Percentiles rank a stretch among this genome's conserved stretches.
These are phyloP conservation scores for Stephanodiscus triporus DNA, from an alignment of 108 stramenopile species.

Conservation along the genomic window DNA sequence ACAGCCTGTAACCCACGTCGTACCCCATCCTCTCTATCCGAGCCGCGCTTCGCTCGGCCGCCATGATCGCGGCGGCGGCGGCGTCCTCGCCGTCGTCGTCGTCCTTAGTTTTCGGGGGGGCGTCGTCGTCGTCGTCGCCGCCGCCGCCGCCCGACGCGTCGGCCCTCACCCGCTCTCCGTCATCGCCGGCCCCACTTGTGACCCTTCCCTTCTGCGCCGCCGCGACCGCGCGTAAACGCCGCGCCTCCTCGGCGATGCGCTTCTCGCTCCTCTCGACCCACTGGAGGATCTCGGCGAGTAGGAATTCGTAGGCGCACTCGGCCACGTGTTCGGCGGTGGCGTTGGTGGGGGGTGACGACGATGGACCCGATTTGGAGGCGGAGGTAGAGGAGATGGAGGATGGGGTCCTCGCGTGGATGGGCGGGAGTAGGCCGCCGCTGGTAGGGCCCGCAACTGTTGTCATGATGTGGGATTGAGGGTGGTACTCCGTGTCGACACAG, in stretches of 20 bases:
- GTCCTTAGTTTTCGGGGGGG: not conserved
- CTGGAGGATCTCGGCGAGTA: constrained; percentile 70
- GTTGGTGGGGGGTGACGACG: constrained; percentile 24
- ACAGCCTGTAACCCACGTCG: constrained; percentile 87
- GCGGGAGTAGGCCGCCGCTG: too few species aligned
- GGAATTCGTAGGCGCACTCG: constrained; percentile 77
- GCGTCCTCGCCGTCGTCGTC: constrained; percentile 1
- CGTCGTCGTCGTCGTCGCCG: not conserved
- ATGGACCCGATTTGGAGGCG: constrained; percentile 17
- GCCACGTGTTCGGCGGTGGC: constrained; percentile 60
- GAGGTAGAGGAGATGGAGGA: constrained; percentile 17
- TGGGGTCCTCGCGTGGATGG: constrained; percentile 11
- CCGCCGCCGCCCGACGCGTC: too few species aligned
- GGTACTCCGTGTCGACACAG: too few species aligned
- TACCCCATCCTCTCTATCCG: constrained; percentile 94
- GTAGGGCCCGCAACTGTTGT: constrained; percentile 4
- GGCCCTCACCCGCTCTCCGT: not conserved
- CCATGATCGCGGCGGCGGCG: constrained; percentile 45
- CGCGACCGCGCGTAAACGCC: constrained; percentile 20
- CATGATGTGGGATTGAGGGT: too few species aligned
- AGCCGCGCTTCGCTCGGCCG: constrained; percentile 79
- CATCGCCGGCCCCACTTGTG: constrained; percentile 12
- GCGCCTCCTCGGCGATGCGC: constrained; percentile 33
- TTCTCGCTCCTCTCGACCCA: constrained; percentile 72
- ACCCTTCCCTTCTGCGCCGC: not conserved